Base-by-base conservation (phyloP, 441 rosid species). In the Dalechampia spathulata region DNA sequence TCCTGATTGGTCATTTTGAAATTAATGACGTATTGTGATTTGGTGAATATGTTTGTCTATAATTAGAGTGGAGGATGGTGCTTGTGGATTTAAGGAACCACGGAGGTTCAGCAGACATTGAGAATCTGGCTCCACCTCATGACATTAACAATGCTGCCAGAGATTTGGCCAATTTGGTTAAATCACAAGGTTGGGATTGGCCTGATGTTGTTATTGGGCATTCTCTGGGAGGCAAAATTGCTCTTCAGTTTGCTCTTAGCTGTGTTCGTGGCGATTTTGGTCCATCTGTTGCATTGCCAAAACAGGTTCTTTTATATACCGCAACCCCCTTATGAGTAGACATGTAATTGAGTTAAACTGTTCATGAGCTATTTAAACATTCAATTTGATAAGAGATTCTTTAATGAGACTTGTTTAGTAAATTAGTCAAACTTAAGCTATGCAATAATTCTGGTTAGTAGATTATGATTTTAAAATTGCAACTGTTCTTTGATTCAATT, bases 121-220 rank as follows among this genome's bases (percentile, higher is more conserved):
- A 72, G 34, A 88, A 78, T 12, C 50, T 87, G 5, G 66, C 59
- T 12, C 87, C 76, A 28, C 96, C 89, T 36, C 90, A 91, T 55
- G 77, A 81, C 74, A 67, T 91, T 74, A 80, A 72, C 40, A 84
- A 69, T 66, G 78, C 98, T 4, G 96, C 98, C 12, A 78, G 76
- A 38, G 96, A 92, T 78, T 68, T 92, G 85, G 82, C 87, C 58
- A 58, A 80, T 71, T 80, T 92, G 87, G 77, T 89, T 6, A 80
- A 73, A 58, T 54, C 65, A 34, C 63, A 67, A 34, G 78, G 85
- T 15, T 88, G 91, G 94, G 65, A n/a, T 34, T 86, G 94, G 95
- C 98, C 98, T 53, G 91, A 84, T 45, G 96, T 82, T 36, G 87
- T 92, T 38, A 77, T 92, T 55, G 96, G 98, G 41, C 98, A 89